Conservation (phyloP, 192 early-diverging fungal species). For the Dispira simplex region DNA sequence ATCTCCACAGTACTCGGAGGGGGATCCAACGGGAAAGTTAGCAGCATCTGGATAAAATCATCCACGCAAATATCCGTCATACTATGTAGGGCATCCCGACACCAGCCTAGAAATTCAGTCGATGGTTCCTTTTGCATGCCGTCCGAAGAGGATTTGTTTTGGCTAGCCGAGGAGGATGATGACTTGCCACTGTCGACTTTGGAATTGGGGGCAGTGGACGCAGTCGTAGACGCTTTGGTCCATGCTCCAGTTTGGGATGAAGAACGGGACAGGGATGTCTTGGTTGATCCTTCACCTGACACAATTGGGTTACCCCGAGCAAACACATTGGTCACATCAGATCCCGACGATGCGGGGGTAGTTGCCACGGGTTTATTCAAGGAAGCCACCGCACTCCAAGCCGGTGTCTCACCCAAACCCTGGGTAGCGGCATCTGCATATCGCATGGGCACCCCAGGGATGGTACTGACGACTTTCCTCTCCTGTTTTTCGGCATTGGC, state of each 20-base stretch:
- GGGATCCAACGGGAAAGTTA: conserved; percentile 53
- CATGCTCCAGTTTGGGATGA: conserved; percentile 12
- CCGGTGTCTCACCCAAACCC: not conserved
- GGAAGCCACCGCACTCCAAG: conserved; percentile 2
- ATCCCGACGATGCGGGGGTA: not conserved
- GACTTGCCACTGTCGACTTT: conserved; percentile 14
- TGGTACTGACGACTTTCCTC: conserved; percentile 12
- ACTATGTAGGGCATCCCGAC: conserved; percentile 40
- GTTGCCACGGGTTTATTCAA: not conserved
- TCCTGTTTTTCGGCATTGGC: conserved; percentile 17
- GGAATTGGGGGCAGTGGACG: not conserved
- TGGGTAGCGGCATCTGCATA: conserved; percentile 16
- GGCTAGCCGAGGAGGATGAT: conserved; percentile 1
- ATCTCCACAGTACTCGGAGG: conserved; percentile 50
- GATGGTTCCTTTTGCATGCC: conserved; percentile 17
- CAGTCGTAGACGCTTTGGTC: not conserved
- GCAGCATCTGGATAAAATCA: conserved; percentile 61
- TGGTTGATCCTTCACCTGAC: not conserved
- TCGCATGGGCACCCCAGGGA: conserved; percentile 15
- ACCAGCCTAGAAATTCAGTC: conserved; percentile 61
- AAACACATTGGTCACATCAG: not conserved
- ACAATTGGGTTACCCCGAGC: not conserved
- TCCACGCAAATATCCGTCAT: conserved; percentile 39
- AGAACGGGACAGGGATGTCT: not conserved
- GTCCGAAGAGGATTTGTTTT: not conserved